Conservation (phyloP, 2,329 filamentous ascomycete species). For the Colletotrichum navitas region DNA sequence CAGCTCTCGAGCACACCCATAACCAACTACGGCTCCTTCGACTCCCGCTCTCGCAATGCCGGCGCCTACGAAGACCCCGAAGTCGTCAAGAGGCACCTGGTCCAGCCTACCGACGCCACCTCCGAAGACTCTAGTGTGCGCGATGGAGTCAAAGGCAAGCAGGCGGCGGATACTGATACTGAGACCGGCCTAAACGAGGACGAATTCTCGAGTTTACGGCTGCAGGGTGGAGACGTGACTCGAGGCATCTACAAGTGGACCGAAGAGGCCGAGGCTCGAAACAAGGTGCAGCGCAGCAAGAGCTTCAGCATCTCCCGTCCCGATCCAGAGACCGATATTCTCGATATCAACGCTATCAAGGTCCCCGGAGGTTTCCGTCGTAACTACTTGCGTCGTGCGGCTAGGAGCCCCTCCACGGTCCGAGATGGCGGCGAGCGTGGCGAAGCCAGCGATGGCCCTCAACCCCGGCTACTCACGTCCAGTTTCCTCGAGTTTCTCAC, state of each 20-base stretch:
- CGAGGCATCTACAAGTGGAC: slow-evolving; percentile 97
- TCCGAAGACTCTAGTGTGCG: slow-evolving; percentile 61
- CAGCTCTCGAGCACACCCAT: slow-evolving; percentile 62
- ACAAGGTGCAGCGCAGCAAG: slow-evolving; percentile 81
- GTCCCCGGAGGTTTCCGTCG: slow-evolving; percentile 93
- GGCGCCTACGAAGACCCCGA: slow-evolving; percentile 86
- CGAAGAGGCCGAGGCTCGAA: slow-evolving; percentile 83
- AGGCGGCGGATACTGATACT: slow-evolving; percentile 56
- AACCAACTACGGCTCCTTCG: slow-evolving; percentile 89
- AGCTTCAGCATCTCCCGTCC: slow-evolving; percentile 86
- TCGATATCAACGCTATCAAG: slow-evolving; percentile 91
- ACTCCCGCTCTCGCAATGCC: slow-evolving; percentile 70
- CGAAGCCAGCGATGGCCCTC: slow-evolving; percentile 53
- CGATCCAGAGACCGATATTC: slow-evolving; percentile 81
- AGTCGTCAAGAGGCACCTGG: slow-evolving; percentile 89
- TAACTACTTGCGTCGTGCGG: slow-evolving; percentile 85
- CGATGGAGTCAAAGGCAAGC: slow-evolving; percentile 67
- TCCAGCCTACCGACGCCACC: slow-evolving; percentile 71
- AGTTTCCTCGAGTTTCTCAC: slow-evolving; percentile 97
- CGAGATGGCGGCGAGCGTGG: slow-evolving; percentile 56
- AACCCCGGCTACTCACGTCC: slow-evolving; percentile 81
- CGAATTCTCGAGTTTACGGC: slow-evolving; percentile 91
- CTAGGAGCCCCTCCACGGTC: slow-evolving; percentile 68
- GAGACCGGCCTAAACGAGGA: slow-evolving; percentile 69
- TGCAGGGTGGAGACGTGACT: slow-evolving; percentile 96